Conservation (phyloP, 225 moss, liverwort and hornwort genomes). For the Physcomitrium patens region DNA sequence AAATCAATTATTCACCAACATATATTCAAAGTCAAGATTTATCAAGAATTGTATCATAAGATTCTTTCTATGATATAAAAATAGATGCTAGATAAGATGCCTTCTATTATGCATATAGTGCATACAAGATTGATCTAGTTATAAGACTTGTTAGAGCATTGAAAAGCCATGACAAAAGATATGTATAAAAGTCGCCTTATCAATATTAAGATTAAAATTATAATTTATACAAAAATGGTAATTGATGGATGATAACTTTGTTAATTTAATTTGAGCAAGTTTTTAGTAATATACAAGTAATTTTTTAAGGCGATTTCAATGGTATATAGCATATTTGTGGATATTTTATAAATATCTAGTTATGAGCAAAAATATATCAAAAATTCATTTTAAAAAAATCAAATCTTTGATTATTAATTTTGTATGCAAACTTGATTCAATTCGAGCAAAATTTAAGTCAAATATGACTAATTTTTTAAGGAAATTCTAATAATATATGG, state of each 20-base stretch:
- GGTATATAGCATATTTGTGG: too few species aligned
- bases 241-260: conserved; percentile 2
- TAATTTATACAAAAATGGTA: background rate
- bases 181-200: background rate
- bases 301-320: too few species aligned
- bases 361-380: too few species aligned
- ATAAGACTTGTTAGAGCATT: background rate
- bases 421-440: too few species aligned
- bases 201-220: background rate
- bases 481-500: too few species aligned
- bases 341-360: too few species aligned
- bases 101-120: background rate
- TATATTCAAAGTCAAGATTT: background rate
- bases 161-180: background rate
- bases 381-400: too few species aligned
- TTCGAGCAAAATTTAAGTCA: too few species aligned
- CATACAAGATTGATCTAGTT: background rate
- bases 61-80: background rate
- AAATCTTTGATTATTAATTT: too few species aligned
- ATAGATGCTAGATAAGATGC: background rate
- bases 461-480: too few species aligned
- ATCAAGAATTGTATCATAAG: conserved; percentile 10
- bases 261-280: too few species aligned
- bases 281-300: too few species aligned
- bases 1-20: background rate